Percentiles rank a stretch among this genome's conserved stretches.
Conservation (phyloP, 2,329 filamentous ascomycete genomes). For the Fusarium pininemorale region DNA sequence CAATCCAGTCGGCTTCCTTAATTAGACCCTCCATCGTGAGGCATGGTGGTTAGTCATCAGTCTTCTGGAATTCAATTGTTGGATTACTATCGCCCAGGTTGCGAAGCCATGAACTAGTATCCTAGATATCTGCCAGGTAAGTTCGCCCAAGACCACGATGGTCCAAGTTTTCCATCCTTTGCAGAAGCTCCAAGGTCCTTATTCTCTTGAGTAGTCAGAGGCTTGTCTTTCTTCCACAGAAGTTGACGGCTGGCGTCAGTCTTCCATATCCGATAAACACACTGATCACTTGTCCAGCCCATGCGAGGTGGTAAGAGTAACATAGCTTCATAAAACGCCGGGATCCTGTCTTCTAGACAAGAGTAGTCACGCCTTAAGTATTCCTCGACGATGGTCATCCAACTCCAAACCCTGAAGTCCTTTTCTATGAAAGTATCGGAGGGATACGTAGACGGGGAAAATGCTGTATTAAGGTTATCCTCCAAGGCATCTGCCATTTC, state of each 20-base stretch:
- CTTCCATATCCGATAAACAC: not conserved
- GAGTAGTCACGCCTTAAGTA: not conserved
- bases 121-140: not conserved
- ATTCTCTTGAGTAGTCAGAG: not conserved
- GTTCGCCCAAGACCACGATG: not conserved
- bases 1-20: no score
- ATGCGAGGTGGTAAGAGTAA: not conserved
- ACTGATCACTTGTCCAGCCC: not conserved
- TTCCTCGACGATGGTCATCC: not conserved
- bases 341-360: not conserved
- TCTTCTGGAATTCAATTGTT: no score
- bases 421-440: not conserved
- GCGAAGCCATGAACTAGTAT: no score
- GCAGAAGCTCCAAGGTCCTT: not conserved
- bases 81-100: no score
- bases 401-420: not conserved
- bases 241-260: not conserved
- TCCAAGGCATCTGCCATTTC: fast-evolving
- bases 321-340: not conserved
- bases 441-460: not conserved
- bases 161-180: not conserved
- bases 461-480: fast-evolving
- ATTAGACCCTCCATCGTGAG: no score
- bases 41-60: fast-evolving
- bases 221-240: not conserved